Evolutionary conservation across 2,329 filamentous ascomycete species (phyloP), one percentile per base, ranked within the genome.

Genomic region (Diplodia mutila): DNA sequence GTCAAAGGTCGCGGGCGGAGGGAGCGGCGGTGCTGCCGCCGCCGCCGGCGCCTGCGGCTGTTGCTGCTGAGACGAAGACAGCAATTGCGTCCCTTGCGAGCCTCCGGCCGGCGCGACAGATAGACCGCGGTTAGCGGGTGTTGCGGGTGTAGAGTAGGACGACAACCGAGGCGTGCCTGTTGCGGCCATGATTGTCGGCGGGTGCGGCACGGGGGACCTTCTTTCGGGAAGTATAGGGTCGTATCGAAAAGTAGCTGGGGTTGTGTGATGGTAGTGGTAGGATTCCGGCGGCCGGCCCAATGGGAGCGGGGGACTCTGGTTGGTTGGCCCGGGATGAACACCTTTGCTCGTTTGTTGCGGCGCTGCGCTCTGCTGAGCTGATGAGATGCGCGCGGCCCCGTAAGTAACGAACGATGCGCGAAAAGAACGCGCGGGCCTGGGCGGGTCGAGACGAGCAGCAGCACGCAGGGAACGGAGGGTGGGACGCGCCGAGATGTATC

Each of bases 1-100:
- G 82, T 97, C 94, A 81, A 97, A 92, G 61, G 89, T 88, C 78
- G 94, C 90, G 32, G 94, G 91, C 61, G 91, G 87, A 70, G 95
- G 90, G 67, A 90, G 88, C 2, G 86, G 81, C 37, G 90, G 82
- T 81, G 75, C 85, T 11, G 34, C 34, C 11, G 34, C 34, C 3
- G 34, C 34, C 34, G 34, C 11, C 11, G n/a, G n/a, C n/a, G 34
- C 11, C 18, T 39, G 68, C 32, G 59, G 67, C 29, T 34, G 65
- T 34, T 14, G 39, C 57, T n/a, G 48, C 23, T n/a, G 66, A 16
- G 23, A 52, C 42, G 37, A 21, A 23, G 39, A 42, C 52, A 29
- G 66, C 37, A 16, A 52, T 23, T 18, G 55, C 25, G 61, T 18
- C 39, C 23, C 29, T 42, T 52, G 46, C 27, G 42, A 29, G 32